Conservation (phyloP, 169 alveolate genomes). For the Plasmodium malariae region DNA sequence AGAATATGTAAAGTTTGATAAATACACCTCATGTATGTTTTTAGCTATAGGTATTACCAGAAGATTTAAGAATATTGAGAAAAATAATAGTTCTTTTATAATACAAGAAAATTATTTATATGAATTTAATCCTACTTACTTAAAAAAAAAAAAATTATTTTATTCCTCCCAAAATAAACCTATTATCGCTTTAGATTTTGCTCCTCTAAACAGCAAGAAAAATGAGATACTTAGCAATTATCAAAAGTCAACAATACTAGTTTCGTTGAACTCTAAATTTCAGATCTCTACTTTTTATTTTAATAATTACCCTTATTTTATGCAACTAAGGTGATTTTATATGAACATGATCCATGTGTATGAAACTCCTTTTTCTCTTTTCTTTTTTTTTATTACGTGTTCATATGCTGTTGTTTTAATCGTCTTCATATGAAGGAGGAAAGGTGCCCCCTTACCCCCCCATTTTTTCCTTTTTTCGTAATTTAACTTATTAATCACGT, state of each 20-base stretch:
- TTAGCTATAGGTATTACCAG: constrained; percentile 59
- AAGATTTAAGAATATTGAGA: background rate
- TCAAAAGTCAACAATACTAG: constrained; percentile 24
- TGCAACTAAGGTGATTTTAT: constrained; percentile 27
- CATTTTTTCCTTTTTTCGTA: too few relatives aligned
- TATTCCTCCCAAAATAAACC: constrained; percentile 42
- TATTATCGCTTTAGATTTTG: constrained; percentile 41
- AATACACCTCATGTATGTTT: background rate
- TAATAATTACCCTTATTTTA: constrained; percentile 35
- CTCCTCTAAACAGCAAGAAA: constrained; percentile 33
- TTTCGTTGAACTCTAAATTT: constrained; percentile 52
- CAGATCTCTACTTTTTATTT: constrained; percentile 49
- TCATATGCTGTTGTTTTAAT: too few relatives aligned
- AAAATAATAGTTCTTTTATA: background rate
- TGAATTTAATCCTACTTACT: constrained; percentile 24
- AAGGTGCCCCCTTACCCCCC: too few relatives aligned
- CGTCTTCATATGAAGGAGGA: too few relatives aligned
- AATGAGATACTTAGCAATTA: background rate
- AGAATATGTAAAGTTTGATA: constrained; percentile 58
- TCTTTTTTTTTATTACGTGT: too few relatives aligned
- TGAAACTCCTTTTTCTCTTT: too few relatives aligned
- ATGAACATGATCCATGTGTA: too few relatives aligned
- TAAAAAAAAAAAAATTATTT: constrained; percentile 49
- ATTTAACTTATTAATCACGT: too few relatives aligned
- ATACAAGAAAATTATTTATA: constrained; percentile 46